phyloP scores from a whole-genome alignment of 495 filamentous ascomycete genomes.

The Aspergillus mulundensis region DNA sequence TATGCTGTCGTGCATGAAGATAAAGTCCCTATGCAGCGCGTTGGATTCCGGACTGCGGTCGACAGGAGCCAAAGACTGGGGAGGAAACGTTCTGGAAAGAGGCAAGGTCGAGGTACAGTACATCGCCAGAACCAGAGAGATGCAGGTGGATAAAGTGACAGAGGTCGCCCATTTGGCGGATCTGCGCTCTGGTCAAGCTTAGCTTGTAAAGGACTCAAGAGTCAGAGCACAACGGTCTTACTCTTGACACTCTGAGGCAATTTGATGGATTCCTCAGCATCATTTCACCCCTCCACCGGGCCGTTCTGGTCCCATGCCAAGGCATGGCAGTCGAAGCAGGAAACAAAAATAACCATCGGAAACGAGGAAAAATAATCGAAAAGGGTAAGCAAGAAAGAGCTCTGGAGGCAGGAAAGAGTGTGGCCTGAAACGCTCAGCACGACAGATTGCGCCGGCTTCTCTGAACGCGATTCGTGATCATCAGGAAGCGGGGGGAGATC shows the following conservation, averaged over 20 bases:
- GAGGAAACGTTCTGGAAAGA: slow-evolving; percentile 26
- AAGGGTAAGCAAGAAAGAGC: slow-evolving; percentile 3
- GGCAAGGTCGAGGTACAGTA: slow-evolving; percentile 17
- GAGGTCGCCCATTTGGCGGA: slow-evolving; percentile 26
- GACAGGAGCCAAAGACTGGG: slow-evolving; percentile 9
- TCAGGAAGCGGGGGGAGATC: slow-evolving; percentile 23
- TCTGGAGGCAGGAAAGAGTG: slow-evolving; percentile 1
- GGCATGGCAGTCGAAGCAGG: slow-evolving; percentile 20
- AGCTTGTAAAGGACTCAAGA: slow-evolving; percentile 17
- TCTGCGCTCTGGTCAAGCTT: slow-evolving; percentile 27
- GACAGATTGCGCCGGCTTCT: slow-evolving; percentile 13
- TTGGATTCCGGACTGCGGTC: slow-evolving; percentile 7
- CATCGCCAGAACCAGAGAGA: slow-evolving; percentile 19
- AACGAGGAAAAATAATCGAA: slow-evolving; percentile 2
- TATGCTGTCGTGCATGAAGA: slow-evolving; percentile 1
- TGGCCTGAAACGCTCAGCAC: slow-evolving; percentile 18
- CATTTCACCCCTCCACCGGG: slow-evolving; percentile 14
- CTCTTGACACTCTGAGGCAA: slow-evolving; percentile 1
- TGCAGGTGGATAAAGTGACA: slow-evolving; percentile 21
- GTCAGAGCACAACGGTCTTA: slow-evolving; percentile 9
- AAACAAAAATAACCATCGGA: slow-evolving; percentile 10
- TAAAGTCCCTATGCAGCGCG: slow-evolving; percentile 11
- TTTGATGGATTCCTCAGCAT: slow-evolving; percentile 7
- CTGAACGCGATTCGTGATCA: slow-evolving; percentile 21
- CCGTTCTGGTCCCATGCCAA: slow-evolving; percentile 22